Evolutionary conservation across 805 yeast genomes (phyloP), one percentile per base, ranked within the genome.

Genomic region (Candida ovalis): DNA sequence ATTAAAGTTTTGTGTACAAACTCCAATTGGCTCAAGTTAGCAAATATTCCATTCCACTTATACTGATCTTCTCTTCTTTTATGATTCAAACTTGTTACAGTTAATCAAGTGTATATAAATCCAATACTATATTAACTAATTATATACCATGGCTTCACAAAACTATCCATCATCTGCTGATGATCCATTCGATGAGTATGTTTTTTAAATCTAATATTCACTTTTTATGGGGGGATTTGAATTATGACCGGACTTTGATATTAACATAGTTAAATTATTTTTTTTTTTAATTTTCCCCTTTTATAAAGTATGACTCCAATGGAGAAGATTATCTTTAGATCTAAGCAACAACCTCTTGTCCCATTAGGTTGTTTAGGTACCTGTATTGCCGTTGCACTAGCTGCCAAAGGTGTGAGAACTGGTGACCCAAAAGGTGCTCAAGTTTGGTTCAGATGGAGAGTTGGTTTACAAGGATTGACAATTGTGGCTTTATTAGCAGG

Each of bases 401-500:
- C 97, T 2, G 90, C 89, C 3, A 76, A 78, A 54, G 86, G 91
- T 22, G 73, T 90, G 52, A 77, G 84, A 57, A 71, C 73, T 27
- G 96, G 97, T 23, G 81, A 88, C 56, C 77, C 82, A 52, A 71
- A 73, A 40, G 81, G 80, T 46, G 95, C 97, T 0, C 96, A 91
- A 68, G 77, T 78, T 43, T 90, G 88, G 81, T 91, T 88, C 73
- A 77, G 92, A 57, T 88, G 89, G 81, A 84, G 97, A 74, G 92
- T 91, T 41, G 94, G 80, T 0, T 75, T 89, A 57, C 97, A 91
- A 68, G 88, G 86, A 3, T 78, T 85, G 49, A 91, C 97, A 0
- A 70, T 91, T 38, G 82, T 82, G 15, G 96, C 96, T 0, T 72
- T 91, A 44, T 84, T 90, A 5, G 82, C 80, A 12, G 97, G 97